Evolutionary conservation across 306 rosid genomes (phyloP), one percentile per base, ranked within the genome.

Genomic region (Lathyrus sativus): DNA sequence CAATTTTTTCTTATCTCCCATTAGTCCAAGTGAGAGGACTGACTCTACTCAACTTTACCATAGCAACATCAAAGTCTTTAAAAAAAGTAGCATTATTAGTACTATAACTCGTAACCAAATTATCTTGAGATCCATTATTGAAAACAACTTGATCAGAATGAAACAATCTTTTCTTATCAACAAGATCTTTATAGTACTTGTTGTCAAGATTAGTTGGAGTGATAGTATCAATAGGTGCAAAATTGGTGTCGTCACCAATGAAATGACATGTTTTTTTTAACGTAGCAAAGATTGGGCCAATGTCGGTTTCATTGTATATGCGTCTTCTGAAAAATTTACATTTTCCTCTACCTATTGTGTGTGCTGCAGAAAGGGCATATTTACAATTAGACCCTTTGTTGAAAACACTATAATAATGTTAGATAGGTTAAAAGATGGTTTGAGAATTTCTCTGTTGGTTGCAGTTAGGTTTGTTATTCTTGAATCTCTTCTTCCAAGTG

Each of bases 141-240:
- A 87, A 88, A 28, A 92, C 85, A 76, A 62, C 83, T 79, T 89
- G 96, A 31, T 92, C 98, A 0, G 98, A 89, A 29, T 75, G 84
- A 31, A 92, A 85, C 11, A 92, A 80, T 1, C 93, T 96, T 11
- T 89, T 90, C 1, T 11, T 37, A 55, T 51, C 70, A 19, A 79
- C 65, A 2, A 92, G 84, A 53, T 80, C 79, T 17, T 4, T 48
- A 65, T 67, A 89, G 79, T 92, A 92, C 11, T 11, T 75, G 46
- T 87, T 89, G 14, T 92, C 98, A 43, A 92, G 89, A 0, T 0
- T 6, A 4, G 13, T 53, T 0, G 76, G 67, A 12, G 89, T 70
- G 19, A 22, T 18, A 13, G 74, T 4, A 45, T 92, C 95, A 2
- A 89, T 78, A 9, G 92, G 95, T 35, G 95, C 86, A 38, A 87